Evolutionary conservation across 176 grass and related monocot species (phyloP).

Genomic region (Cenchrus fungigraminus): DNA sequence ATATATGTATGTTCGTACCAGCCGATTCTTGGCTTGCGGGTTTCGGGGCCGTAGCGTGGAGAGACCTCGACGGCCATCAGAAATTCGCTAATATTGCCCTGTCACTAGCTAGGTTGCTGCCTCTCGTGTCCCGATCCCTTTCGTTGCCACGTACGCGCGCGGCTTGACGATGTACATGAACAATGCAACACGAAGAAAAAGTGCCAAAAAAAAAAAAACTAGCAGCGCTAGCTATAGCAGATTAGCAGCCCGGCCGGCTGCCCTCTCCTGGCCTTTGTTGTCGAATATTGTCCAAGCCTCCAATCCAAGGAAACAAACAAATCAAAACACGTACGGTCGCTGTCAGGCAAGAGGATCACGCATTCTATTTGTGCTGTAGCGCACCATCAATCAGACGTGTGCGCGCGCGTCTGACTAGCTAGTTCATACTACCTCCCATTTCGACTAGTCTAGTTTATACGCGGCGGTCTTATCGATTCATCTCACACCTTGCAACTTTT

Average conservation of each 20-base stretch:
- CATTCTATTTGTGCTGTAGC: too few species aligned
- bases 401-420: too few species aligned
- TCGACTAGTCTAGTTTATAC: too few species aligned
- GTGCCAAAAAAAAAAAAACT: neutral
- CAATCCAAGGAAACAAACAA: neutral
- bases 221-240: neutral
- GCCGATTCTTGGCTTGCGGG: conserved; percentile 21
- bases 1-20: neutral
- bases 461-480: too few species aligned
- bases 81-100: neutral
- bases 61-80: neutral
- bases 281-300: too few species aligned
- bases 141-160: neutral
- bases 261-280: too few species aligned
- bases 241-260: too few species aligned
- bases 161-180: neutral
- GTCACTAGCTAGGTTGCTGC: neutral
- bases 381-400: neutral
- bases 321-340: too few species aligned
- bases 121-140: neutral
- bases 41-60: conserved; percentile 23
- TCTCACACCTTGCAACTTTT: too few species aligned
- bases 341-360: too few species aligned
- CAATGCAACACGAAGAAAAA: neutral
- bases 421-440: too few species aligned